Evolutionary conservation across 1,284 basidiomycete species (phyloP).

Genomic region (Wallemia hederae): DNA sequence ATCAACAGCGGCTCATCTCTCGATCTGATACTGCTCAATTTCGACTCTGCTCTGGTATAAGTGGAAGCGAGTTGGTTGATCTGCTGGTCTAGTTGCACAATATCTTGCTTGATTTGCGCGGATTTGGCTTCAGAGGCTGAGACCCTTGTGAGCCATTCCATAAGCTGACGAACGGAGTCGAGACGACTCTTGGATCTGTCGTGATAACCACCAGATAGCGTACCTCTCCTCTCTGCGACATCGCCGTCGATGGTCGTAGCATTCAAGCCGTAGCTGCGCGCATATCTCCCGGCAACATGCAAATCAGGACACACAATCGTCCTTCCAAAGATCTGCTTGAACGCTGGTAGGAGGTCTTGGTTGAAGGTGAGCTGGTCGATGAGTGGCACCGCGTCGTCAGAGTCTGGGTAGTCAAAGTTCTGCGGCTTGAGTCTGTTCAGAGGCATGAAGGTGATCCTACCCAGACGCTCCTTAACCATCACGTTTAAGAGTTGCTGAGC

Average conservation of each 20-base stretch:
- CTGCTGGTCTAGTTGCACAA: slow-evolving; percentile 52
- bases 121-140: slow-evolving; percentile 34
- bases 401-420: slow-evolving; percentile 31
- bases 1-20: slow-evolving; percentile 28
- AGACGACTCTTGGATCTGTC: slow-evolving; percentile 69
- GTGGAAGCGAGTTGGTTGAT: slow-evolving; percentile 47
- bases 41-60: slow-evolving; percentile 37
- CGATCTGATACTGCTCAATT: slow-evolving; percentile 38
- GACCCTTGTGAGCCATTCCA: slow-evolving; percentile 43
- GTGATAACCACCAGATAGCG: slow-evolving; percentile 83
- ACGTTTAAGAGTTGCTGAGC: slow-evolving; percentile 61
- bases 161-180: slow-evolving; percentile 51
- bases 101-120: slow-evolving; percentile 39
- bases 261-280: slow-evolving; percentile 76
- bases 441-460: slow-evolving; percentile 93
- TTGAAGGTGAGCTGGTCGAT: slow-evolving; percentile 60
- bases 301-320: slow-evolving; percentile 85
- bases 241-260: slow-evolving; percentile 94
- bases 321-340: slow-evolving; percentile 94
- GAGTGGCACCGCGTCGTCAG: slow-evolving; percentile 63
- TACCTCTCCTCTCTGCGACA: slow-evolving; percentile 85
- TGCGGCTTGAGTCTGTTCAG: slow-evolving; percentile 80
- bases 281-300: slow-evolving; percentile 72
- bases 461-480: slow-evolving; percentile 73
- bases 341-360: slow-evolving; percentile 40